phyloP scores from a whole-genome alignment of 164 flowering plant genomes.

The Echeveria elegans region DNA sequence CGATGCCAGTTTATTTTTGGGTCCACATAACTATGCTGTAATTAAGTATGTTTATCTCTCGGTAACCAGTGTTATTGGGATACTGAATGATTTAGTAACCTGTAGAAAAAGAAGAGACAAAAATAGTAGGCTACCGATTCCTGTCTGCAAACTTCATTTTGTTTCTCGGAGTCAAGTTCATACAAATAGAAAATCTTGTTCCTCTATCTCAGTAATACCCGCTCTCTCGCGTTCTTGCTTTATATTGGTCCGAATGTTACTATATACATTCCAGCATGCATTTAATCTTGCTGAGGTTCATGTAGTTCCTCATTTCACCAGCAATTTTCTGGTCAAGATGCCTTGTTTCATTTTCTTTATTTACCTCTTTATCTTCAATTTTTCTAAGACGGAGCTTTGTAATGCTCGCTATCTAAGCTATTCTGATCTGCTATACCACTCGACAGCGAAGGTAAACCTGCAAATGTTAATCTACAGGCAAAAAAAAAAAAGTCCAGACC shows the following conservation, averaged over 20 bases:
- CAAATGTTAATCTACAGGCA: neutral
- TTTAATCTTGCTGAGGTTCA: neutral
- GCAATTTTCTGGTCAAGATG: neutral
- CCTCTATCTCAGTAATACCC: neutral
- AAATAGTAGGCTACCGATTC: neutral
- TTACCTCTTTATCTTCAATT: neutral
- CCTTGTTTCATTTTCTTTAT: neutral
- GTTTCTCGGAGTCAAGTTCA: neutral
- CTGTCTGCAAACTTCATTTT: neutral
- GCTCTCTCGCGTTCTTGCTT: neutral
- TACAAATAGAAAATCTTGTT: neutral
- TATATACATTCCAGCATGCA: neutral
- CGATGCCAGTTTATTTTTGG: too few relatives aligned
- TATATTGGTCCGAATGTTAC: neutral
- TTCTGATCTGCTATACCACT: neutral
- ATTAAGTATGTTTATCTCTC: neutral
- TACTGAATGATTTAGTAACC: neutral
- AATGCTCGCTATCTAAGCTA: neutral
- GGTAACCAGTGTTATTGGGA: neutral
- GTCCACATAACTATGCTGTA: neutral
- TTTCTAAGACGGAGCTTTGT: neutral
- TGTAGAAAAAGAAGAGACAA: neutral
- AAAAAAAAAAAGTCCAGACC: neutral
- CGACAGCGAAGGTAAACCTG: neutral
- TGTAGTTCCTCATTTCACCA: neutral